Percentiles rank a stretch among this genome's conserved stretches.
Evolutionary conservation across 805 yeast genomes (phyloP).

Genomic region (Brettanomyces nanus): DNA sequence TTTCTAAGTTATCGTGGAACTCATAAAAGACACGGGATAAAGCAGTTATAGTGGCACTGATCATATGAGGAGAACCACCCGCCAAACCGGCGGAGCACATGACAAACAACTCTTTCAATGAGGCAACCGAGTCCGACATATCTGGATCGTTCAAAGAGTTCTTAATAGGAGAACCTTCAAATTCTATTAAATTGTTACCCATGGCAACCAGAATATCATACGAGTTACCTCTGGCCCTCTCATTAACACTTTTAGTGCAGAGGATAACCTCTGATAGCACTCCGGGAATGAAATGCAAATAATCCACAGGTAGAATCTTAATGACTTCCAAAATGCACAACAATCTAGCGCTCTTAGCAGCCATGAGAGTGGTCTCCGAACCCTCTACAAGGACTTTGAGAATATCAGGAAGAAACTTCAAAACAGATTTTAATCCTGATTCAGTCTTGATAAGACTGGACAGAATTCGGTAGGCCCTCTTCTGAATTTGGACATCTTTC

Average conservation of each 20-base stretch:
- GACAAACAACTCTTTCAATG: constrained; percentile 75
- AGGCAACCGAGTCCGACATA: constrained; percentile 59
- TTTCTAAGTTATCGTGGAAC: constrained; percentile 58
- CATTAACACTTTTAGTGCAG: constrained; percentile 87
- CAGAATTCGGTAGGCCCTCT: constrained; percentile 79
- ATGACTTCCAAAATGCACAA: constrained; percentile 56
- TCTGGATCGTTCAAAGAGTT: constrained; percentile 53
- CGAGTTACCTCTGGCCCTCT: constrained; percentile 78
- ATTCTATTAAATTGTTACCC: constrained; percentile 65
- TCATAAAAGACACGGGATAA: constrained; percentile 81
- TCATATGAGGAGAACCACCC: constrained; percentile 91
- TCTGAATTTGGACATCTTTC: constrained; percentile 66
- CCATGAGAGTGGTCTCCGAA: constrained; percentile 49
- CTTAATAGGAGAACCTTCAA: constrained; percentile 53
- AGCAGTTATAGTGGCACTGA: constrained; percentile 92
- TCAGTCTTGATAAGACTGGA: constrained; percentile 64
- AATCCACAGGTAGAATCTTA: constrained; percentile 51
- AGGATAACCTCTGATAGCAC: constrained; percentile 81
- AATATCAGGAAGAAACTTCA: constrained; percentile 46
- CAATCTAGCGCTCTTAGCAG: constrained; percentile 78
- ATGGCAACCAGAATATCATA: constrained; percentile 67
- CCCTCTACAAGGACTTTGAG: constrained; percentile 51
- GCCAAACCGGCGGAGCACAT: constrained; percentile 96
- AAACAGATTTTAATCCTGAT: constrained; percentile 47
- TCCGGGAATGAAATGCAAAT: constrained; percentile 72